Conservation (phyloP, 1,284 basidiomycete genomes). For the Gymnopus androsaceus region DNA sequence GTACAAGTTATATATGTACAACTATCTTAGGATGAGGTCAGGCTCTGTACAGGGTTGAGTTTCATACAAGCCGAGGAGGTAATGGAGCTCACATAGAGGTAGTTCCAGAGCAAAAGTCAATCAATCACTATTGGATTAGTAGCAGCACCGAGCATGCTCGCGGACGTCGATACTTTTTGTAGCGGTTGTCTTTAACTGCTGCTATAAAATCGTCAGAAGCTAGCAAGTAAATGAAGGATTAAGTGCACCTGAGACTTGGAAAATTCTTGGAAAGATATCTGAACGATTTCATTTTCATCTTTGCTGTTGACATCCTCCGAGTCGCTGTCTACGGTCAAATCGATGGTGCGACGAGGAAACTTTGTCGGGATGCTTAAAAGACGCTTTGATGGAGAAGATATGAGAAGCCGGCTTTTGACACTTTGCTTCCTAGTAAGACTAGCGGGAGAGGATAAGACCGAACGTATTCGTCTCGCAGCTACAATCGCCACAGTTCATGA, state of each 20-base stretch:
- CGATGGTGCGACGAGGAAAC: conserved; percentile 4
- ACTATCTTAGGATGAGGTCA: neutral
- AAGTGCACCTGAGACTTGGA: neutral
- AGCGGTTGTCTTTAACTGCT: neutral
- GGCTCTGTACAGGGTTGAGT: neutral
- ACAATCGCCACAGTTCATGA: neutral
- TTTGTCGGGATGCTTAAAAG: no score
- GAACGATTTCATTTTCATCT: conserved; percentile 3
- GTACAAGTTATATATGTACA: neutral
- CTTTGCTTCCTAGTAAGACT: neutral
- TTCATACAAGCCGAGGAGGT: neutral
- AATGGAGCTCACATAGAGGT: no score
- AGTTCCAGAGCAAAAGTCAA: neutral
- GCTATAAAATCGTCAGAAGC: neutral
- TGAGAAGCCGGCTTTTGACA: neutral
- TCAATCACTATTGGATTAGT: conserved; percentile 16
- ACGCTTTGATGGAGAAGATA: neutral
- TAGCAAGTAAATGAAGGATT: neutral
- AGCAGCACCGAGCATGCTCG: conserved; percentile 8
- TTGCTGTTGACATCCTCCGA: neutral
- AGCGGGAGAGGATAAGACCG: neutral
- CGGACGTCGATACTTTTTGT: neutral
- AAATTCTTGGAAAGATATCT: conserved; percentile 7
- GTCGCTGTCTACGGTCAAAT: conserved; percentile 8
- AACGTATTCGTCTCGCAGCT: neutral